Percentiles rank a stretch among this genome's conserved stretches.
These are phyloP conservation scores for Sutorius australiensis DNA, from an alignment of 768 basidiomycete species.

Conservation along the genomic window DNA sequence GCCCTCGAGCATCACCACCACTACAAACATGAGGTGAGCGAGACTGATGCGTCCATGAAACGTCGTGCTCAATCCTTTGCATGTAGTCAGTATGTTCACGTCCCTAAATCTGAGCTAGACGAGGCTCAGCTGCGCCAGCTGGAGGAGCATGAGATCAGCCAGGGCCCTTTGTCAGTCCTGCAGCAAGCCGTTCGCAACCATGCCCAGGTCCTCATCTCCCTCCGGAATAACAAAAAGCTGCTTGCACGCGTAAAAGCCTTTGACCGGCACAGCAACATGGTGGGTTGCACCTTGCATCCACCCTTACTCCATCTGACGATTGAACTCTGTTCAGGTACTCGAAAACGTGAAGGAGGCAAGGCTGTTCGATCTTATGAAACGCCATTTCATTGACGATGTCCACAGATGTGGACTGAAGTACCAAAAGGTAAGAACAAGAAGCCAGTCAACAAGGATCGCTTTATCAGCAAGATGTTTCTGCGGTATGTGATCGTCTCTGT, in stretches of 20 bases:
- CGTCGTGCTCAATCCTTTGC: constrained; percentile 5
- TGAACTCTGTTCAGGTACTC: constrained; percentile 58
- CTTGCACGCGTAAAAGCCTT: constrained; percentile 96
- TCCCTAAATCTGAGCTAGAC: constrained; percentile 95
- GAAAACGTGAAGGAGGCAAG: constrained; percentile 97
- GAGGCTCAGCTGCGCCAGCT: constrained; percentile 94
- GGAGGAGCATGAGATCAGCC: constrained; percentile 98
- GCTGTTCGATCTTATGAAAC: constrained; percentile 5
- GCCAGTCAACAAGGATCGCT: constrained; percentile 97
- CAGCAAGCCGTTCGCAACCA: constrained; percentile 98
- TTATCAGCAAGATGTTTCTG: constrained; percentile 99
- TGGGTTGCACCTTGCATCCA: constrained; percentile 33
- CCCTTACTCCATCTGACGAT: constrained; percentile 5
- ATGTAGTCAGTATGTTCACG: constrained; percentile 89
- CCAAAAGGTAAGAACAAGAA: constrained; percentile 99
- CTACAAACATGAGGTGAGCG: constrained; percentile 33
- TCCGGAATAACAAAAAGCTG: constrained; percentile 98
- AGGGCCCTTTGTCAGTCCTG: constrained; percentile 93
- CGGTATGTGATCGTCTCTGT: constrained; percentile 46
- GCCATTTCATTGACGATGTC: constrained; percentile 25
- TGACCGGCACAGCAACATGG: constrained; percentile 99
- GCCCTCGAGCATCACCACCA: constrained; percentile 8
- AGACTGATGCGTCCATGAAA: not conserved
- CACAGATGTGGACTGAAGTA: constrained; percentile 97
- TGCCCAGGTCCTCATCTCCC: constrained; percentile 93